These are phyloP conservation scores for Piper longum DNA, from an alignment of 164 flowering plant species.

Conservation along the genomic window DNA sequence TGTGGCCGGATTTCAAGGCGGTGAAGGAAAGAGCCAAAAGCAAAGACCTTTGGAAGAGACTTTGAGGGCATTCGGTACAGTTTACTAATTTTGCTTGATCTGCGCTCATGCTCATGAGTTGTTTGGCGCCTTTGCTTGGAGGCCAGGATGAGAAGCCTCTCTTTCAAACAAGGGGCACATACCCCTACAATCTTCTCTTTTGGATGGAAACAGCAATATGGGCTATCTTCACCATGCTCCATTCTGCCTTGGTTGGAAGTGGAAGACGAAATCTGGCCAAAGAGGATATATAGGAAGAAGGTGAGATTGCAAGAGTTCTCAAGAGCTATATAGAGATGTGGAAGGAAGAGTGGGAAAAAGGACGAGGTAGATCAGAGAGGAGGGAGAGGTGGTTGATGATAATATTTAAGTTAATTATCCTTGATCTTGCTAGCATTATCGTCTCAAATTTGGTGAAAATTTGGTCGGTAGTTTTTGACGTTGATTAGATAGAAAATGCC, in stretches of 20 bases:
- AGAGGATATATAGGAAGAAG: not conserved
- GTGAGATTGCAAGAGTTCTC: not conserved
- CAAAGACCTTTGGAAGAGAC: slow-evolving; percentile 37
- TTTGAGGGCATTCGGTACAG: slow-evolving; percentile 14
- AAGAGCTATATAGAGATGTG: not conserved
- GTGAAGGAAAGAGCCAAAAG: slow-evolving; percentile 42
- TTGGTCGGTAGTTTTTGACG: not conserved
- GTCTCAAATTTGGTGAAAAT: not conserved
- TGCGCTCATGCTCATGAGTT: not conserved
- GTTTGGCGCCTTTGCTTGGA: slow-evolving; percentile 31
- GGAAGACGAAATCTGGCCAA: not conserved
- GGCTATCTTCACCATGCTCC: slow-evolving; percentile 22
- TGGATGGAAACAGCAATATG: slow-evolving; percentile 54
- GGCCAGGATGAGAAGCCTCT: slow-evolving; percentile 64
- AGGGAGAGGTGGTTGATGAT: not conserved
- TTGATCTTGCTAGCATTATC: not conserved
- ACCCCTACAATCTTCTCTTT: slow-evolving; percentile 42
- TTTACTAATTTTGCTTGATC: slow-evolving; percentile 2
- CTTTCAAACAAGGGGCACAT: slow-evolving; percentile 67
- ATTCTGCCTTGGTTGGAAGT: not conserved
- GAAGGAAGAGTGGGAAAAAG: too few relatives aligned
- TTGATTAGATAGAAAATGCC: not conserved
- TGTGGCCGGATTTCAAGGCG: slow-evolving; percentile 37
- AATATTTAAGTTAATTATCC: not conserved
- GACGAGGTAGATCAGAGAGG: not conserved